phyloP scores from a whole-genome alignment of 1,139 yeast species.

The Debaryomycetaceae sp. region DNA sequence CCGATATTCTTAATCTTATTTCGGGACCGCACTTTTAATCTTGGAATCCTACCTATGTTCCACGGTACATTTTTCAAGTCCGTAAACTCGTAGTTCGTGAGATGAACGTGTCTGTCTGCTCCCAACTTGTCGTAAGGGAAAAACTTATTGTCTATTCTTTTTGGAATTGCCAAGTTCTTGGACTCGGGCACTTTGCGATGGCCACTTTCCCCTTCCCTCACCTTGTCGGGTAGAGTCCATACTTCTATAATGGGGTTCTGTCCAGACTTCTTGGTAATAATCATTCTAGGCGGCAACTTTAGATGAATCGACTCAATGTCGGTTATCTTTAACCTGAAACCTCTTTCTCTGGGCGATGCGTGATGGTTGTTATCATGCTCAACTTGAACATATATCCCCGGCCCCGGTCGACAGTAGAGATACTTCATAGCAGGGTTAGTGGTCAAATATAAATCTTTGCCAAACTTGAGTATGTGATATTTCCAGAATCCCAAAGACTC shows the following conservation, averaged over 20 bases:
- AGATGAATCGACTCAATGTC: constrained; percentile 23
- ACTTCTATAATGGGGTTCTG: constrained; percentile 21
- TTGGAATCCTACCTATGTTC: constrained; percentile 48
- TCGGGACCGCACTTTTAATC: constrained; percentile 22
- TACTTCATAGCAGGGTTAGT: constrained; percentile 60
- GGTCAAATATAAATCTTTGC: constrained; percentile 49
- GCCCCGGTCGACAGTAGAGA: constrained; percentile 52
- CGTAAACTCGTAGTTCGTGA: constrained; percentile 30
- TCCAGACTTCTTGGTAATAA: constrained; percentile 23
- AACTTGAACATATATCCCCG: constrained; percentile 51
- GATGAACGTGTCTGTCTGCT: constrained; percentile 7
- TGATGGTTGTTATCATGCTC: constrained; percentile 14
- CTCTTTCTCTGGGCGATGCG: constrained; percentile 9
- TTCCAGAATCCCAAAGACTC: constrained; percentile 44
- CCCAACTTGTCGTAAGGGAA: constrained; percentile 17
- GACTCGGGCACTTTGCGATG: constrained; percentile 1
- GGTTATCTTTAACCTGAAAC: constrained; percentile 31
- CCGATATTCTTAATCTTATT: constrained; percentile 11
- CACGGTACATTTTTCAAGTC: constrained; percentile 28
- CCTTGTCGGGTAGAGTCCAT: constrained; percentile 18
- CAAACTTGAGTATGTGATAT: constrained; percentile 52
- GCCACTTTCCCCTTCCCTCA: neutral
- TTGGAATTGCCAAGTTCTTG: constrained; percentile 28
- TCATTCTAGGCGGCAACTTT: constrained; percentile 22
- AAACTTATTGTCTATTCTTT: constrained; percentile 19